A percentile compares a stretch with the other conserved stretches of the same genome.
Conservation (phyloP, 2,329 filamentous ascomycete genomes). For the Fusarium ramigenum region DNA sequence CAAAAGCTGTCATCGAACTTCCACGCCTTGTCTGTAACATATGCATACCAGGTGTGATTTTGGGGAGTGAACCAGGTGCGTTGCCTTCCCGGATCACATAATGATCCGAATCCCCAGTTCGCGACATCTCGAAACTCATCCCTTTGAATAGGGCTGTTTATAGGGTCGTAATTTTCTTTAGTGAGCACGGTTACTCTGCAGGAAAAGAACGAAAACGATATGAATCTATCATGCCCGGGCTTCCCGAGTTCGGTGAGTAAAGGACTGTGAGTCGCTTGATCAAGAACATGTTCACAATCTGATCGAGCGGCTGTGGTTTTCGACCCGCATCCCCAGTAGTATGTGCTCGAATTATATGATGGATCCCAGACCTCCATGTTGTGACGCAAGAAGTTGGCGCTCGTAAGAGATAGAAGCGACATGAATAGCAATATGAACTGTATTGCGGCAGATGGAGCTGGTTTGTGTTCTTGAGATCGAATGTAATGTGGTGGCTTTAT, state of each 20-base stretch:
- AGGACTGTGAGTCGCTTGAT: neutral
- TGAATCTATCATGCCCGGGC: neutral
- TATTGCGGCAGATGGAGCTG: neutral
- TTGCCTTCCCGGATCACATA: neutral
- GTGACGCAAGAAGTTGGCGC: neutral
- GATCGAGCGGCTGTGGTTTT: neutral
- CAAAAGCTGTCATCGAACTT: neutral
- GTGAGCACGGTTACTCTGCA: neutral
- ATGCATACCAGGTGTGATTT: neutral
- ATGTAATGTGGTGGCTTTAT: neutral
- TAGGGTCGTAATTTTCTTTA: neutral
- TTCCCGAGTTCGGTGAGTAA: neutral
- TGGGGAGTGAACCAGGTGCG: neutral
- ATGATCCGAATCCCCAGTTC: neutral
- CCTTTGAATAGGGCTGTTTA: neutral
- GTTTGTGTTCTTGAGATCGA: neutral
- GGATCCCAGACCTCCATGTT: neutral
- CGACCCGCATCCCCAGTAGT: neutral
- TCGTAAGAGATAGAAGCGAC: neutral
- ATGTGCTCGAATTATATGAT: neutral
- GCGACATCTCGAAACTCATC: neutral
- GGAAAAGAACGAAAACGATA: neutral
- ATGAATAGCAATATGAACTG: neutral
- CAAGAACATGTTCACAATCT: neutral
- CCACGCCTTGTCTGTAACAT: neutral